phyloP scores from a whole-genome alignment of 345 rosid species.

The Euclidium syriacum region DNA sequence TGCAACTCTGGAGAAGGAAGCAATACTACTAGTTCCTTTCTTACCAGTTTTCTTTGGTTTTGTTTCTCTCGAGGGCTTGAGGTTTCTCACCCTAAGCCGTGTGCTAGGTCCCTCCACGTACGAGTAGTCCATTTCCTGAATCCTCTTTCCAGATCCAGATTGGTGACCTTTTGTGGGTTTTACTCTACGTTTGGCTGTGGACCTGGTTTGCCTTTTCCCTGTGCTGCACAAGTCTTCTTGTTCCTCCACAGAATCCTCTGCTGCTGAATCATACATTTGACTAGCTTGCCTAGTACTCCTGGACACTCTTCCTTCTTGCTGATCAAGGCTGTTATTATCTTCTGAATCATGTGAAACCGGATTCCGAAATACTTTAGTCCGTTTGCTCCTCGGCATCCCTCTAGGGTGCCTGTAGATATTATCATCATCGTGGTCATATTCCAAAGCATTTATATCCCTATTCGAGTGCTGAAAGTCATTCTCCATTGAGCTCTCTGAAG shows the following conservation, averaged over 20 bases:
- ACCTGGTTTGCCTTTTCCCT: constrained; percentile 19
- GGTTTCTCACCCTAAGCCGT: constrained; percentile 60
- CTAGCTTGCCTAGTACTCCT: constrained; percentile 25
- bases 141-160: constrained; percentile 25
- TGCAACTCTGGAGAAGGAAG: constrained; percentile 30
- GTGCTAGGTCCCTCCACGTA: constrained; percentile 73
- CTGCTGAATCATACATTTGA: constrained; percentile 39
- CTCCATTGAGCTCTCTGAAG: constrained; percentile 48
- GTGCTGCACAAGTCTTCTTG: neutral
- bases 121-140: constrained; percentile 34
- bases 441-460: constrained; percentile 30
- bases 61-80: constrained; percentile 40
- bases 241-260: constrained; percentile 28
- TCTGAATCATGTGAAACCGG: constrained; percentile 37
- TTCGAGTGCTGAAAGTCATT: constrained; percentile 24
- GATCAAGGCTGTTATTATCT: constrained; percentile 27
- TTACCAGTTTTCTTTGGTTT: constrained; percentile 42
- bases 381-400: constrained; percentile 46
- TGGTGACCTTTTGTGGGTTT: constrained; percentile 22
- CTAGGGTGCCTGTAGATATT: constrained; percentile 31
- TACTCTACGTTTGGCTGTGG: constrained; percentile 30
- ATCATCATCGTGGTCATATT: constrained; percentile 32
- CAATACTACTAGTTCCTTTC: constrained; percentile 44
- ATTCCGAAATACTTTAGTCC: constrained; percentile 30
- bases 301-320: constrained; percentile 26